Percentiles rank a stretch among this genome's conserved stretches.
Evolutionary conservation across 1,284 basidiomycete genomes (phyloP).

Genomic region (Violaceomyces palustris): DNA sequence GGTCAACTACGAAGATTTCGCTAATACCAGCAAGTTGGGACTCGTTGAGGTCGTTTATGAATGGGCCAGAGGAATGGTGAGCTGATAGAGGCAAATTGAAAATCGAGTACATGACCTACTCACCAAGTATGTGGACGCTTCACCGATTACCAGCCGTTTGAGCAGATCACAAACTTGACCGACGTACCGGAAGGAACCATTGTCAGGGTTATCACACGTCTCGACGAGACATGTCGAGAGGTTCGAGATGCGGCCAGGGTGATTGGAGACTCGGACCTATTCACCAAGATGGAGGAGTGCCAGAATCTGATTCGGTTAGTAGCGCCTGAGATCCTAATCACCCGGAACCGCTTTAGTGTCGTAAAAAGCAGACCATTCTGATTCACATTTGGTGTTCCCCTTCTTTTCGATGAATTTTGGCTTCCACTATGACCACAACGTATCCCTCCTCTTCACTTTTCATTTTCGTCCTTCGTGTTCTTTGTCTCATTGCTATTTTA

Average conservation of each 20-base stretch:
- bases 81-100: too few relatives aligned
- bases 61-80: slow-evolving; percentile 95
- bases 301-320: slow-evolving; percentile 79
- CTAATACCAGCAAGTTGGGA: slow-evolving; percentile 56
- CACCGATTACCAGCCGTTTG: slow-evolving; percentile 67
- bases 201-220: slow-evolving; percentile 87
- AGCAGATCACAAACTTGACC: slow-evolving; percentile 84
- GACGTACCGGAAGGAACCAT: slow-evolving; percentile 96
- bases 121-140: too few relatives aligned
- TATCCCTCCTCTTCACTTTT: too few relatives aligned
- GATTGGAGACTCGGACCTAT: slow-evolving; percentile 89
- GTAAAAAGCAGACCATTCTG: too few relatives aligned
- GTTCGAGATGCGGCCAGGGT: slow-evolving; percentile 94
- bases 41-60: slow-evolving; percentile 94
- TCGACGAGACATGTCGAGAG: slow-evolving; percentile 96
- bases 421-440: too few relatives aligned
- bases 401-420: too few relatives aligned
- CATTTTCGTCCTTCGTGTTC: too few relatives aligned
- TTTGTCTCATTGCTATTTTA: too few relatives aligned
- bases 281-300: slow-evolving; percentile 95
- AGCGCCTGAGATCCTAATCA: too few relatives aligned
- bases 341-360: too few relatives aligned
- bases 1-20: slow-evolving; percentile 55
- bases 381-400: too few relatives aligned
- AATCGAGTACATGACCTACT: too few relatives aligned